Base-by-base conservation (phyloP, 345 rosid species). In the Rhodamnia rubescens region DNA sequence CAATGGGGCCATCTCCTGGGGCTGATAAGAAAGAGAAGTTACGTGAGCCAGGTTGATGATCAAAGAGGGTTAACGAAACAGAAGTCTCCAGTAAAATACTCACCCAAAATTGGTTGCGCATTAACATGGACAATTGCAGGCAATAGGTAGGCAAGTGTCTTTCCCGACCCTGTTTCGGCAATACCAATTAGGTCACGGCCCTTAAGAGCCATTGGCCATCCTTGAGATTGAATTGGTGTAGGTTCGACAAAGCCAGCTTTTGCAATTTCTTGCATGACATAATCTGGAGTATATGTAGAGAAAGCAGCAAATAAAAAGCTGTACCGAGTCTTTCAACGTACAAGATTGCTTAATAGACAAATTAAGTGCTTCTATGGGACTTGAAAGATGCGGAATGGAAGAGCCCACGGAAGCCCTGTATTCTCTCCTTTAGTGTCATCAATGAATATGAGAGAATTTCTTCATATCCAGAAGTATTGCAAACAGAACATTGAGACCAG, bases 181-280 rank as follows among this genome's bases (percentile, higher is more conserved):
- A 96, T 96, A 85, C 99, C 99, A 51, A 96, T 92, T 51, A 96
- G 98, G 89, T 96, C 99, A 85, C 99, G 98, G 14, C 99, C 99
- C 87, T 90, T 95, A 88, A 96, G 91, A 52, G 99, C 99, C 99
- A 98, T 98, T 85, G 99, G 99, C 99, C 99, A 98, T n/a, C 99
- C 99, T 88, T 98, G 99, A 85, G 99, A 90, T 90, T 98, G 99
- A 88, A 98, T 98, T 53, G 99, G 93, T 15, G 99, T 98, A 81
- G 99, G 99, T 84, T 96, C 99, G 47, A 91, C 90, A 90, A 98
- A 98, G 80, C 99, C 99, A 84, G 99, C 96, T 92, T 94, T 98
- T 57, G 90, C 87, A 85, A 98, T 87, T 92, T 98, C 99, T 91
- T 98, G 95, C 93, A 98, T 55, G 52, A 98, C 99, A 92, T 98